A percentile compares a stretch with the other conserved stretches of the same genome.
phyloP scores from a whole-genome alignment of 495 filamentous ascomycete genomes.

The Xylona heveae region DNA sequence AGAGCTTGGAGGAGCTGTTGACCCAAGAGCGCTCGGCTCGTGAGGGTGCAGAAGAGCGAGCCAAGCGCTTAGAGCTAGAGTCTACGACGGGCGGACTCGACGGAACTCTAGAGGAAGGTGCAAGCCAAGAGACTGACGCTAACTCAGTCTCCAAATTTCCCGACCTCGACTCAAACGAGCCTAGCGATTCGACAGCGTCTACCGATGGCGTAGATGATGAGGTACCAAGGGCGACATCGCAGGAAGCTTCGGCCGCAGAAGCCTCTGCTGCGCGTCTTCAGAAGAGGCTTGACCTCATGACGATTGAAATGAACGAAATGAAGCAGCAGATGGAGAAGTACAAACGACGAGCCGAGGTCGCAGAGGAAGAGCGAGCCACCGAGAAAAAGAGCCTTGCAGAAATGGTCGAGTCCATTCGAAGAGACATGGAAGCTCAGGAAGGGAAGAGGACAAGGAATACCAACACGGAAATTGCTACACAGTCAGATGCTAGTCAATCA shows the following conservation, averaged over 20 bases:
- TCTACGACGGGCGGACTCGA: no score
- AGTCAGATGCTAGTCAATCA: slow-evolving; percentile 3
- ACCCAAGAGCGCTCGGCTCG: slow-evolving; percentile 61
- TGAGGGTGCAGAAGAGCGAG: slow-evolving; percentile 61
- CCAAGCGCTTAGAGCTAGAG: slow-evolving; percentile 42
- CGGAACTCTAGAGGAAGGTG: no score
- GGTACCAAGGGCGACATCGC: slow-evolving; percentile 21
- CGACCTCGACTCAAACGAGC: no score
- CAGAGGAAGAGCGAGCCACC: slow-evolving; percentile 48
- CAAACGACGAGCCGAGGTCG: slow-evolving; percentile 52
- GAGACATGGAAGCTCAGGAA: slow-evolving; percentile 31
- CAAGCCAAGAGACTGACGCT: no score
- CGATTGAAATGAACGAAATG: slow-evolving; percentile 64
- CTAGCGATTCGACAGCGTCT: slow-evolving; percentile 1
- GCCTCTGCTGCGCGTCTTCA: slow-evolving; percentile 29
- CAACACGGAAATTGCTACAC: slow-evolving; percentile 6
- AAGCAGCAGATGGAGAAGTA: slow-evolving; percentile 60
- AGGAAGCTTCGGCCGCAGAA: slow-evolving; percentile 19
- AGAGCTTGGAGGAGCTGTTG: slow-evolving; percentile 60
- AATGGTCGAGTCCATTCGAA: slow-evolving; percentile 68
- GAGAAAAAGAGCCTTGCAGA: slow-evolving; percentile 57
- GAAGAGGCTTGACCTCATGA: slow-evolving; percentile 54
- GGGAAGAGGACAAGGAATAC: slow-evolving; percentile 11
- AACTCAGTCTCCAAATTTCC: no score
- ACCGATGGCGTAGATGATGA: slow-evolving; percentile 6